Base-by-base conservation (phyloP, 805 yeast genomes). In the Spathaspora passalidarum region DNA sequence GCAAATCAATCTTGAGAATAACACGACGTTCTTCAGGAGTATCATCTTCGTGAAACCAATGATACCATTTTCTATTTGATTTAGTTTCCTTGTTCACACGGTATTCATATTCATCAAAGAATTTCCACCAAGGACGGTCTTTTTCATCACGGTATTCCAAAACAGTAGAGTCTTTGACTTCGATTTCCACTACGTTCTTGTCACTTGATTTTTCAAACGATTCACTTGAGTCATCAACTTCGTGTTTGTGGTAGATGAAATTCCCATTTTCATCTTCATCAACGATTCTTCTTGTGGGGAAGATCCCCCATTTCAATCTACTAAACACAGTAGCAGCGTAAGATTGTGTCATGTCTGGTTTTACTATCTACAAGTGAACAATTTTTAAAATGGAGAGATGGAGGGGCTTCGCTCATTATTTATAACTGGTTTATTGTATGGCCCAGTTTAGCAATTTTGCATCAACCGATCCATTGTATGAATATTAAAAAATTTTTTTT, bases 21-120 rank as follows among this genome's bases (percentile, higher is more conserved):
- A 68, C 54, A 21, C 49, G 54, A 38, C 59, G 55, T 46, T 68
- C 72, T 16, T 49, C 64, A 1, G 74, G 68, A 2, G 84, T 64
- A 32, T 75, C 78, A 42, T 64, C 69, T 20, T 73, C 74, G 29
- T 74, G 66, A 59, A 66, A 79, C 80, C 82, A 80, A 46, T 68
- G 68, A 43, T 69, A 59, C 60, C 64, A 59, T 45, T 56, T 56
- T n/a, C 50, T 63, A 23, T 63, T 65, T 1, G 56, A 42, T 10
- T 63, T 52, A 25, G 59, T 60, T 3, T 57, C 49, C 16, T 59
- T 62, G 25, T 72, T 70, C 42, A 66, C 48, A 43, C 87, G 63
- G 57, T 81, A 82, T 57, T 82, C 87, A 54, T 76, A 80, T 56
- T 82, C 86, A 56, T 81, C 80, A 47, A 67, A 67, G 45, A 63